Base-by-base conservation (phyloP, 495 filamentous ascomycete genomes). In the Lophiotrema nucula region DNA sequence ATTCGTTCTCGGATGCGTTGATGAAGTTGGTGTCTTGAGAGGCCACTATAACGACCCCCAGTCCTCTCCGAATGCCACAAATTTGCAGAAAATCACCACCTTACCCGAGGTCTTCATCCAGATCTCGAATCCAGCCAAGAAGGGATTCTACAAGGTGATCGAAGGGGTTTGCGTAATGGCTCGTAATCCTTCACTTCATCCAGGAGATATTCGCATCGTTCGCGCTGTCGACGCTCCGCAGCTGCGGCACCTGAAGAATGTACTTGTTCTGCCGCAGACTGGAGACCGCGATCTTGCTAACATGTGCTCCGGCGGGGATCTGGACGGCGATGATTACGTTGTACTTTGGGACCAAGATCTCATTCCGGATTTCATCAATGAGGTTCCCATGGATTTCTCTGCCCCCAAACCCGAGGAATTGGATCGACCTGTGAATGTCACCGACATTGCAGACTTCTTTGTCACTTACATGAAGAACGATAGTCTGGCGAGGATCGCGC, bases 231-330 rank as follows among this genome's bases (percentile, higher is more conserved):
- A 97, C 62, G 75, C 84, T 6, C 83, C 85, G 2, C 74, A 74
- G 10, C 78, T 99, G 5, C 77, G 79, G 28, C 87, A 96, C 63
- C 78, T 97, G 4, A 80, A 81, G 25, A 83, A 97, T 66, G 88
- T 93, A 12, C 86, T 97, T 19, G 90, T 96, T 4, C 83, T 99
- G 37, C 90, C 93, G 0, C 81, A 87, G 37, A 85, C 77, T 0
- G 93, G 93, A 0, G 92, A 97, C 70, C 78, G 86, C 35, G 89
- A 92, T 60, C 71, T 99, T 23, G 80, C 90, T 6, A 88, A 86
- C 57, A 97, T 97, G 93, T 93, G 91, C 60, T 95, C 93, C 4
- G 93, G 93, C 2, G 95, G 93, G 4, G 93, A 99, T 69, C 76
- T 99, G 2, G 93, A 99, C 71, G 93, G 93, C 0, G 93, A 99